Conservation (phyloP, 768 basidiomycete species). For the Gloeostereum incarnatum region DNA sequence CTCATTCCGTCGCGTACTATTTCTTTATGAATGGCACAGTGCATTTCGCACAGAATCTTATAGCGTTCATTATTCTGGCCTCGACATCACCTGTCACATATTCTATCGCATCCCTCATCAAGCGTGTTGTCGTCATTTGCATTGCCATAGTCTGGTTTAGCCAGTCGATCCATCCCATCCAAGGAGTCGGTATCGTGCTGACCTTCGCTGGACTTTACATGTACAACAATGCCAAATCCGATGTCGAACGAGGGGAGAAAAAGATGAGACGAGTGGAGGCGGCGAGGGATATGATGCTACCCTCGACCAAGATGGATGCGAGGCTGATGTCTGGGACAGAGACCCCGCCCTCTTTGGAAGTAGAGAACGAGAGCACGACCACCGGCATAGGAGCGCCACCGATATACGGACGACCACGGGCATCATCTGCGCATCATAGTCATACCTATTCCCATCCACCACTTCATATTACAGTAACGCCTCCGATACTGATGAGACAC, state of each 20-base stretch:
- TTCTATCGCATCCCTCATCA: conserved; percentile 95
- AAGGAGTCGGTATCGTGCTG: conserved; percentile 82
- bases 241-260: conserved; percentile 90
- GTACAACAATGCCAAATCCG: conserved; percentile 92
- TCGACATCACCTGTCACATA: conserved; percentile 98
- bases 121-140: conserved; percentile 96
- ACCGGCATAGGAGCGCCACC: conserved; percentile 23
- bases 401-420: conserved; percentile 26
- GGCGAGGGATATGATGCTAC: conserved; percentile 56
- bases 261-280: conserved; percentile 75
- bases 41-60: conserved; percentile 95
- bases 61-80: conserved; percentile 93
- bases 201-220: conserved; percentile 90
- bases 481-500: conserved; percentile 11
- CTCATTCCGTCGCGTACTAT: conserved; percentile 68
- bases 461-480: conserved; percentile 12
- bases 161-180: conserved; percentile 75
- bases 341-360: conserved; percentile 19
- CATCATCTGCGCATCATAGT: conserved; percentile 18
- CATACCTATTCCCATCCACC: conserved; percentile 10
- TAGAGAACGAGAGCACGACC: conserved; percentile 21
- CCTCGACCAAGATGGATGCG: conserved; percentile 55
- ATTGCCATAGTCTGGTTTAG: conserved; percentile 97
- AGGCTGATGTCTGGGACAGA: conserved; percentile 35
- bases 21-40: conserved; percentile 92